phyloP scores from a whole-genome alignment of 2,329 filamentous ascomycete species.

The Dothistroma pini region DNA sequence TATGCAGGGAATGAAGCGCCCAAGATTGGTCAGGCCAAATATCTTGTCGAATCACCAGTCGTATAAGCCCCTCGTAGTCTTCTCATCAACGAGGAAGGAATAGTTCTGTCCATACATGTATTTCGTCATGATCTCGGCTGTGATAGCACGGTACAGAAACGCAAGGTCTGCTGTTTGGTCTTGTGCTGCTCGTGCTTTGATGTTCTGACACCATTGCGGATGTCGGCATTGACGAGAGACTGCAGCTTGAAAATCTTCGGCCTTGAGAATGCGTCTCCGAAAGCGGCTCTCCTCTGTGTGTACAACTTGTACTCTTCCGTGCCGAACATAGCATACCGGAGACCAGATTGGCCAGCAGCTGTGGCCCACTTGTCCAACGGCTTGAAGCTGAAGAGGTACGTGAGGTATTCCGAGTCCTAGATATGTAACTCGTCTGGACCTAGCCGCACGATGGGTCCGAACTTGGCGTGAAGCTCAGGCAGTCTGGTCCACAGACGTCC shows the following conservation, averaged over 20 bases:
- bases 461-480: constrained; percentile 2
- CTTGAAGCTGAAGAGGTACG: constrained; percentile 9
- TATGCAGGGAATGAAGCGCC: constrained; percentile 10
- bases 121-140: constrained; percentile 12
- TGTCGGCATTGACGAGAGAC: constrained; percentile 8
- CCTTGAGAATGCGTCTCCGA: constrained; percentile 10
- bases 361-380: constrained; percentile 12
- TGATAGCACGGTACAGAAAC: constrained; percentile 10
- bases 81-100: constrained; percentile 13
- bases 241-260: constrained; percentile 7
- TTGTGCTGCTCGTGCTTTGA: not conserved
- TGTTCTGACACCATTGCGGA: constrained; percentile 6
- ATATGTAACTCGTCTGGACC: constrained; percentile 12
- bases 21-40: constrained; percentile 14
- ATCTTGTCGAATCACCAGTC: constrained; percentile 10
- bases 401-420: constrained; percentile 9
- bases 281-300: constrained; percentile 5
- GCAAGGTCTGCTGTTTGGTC: constrained; percentile 3
- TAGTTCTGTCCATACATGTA: constrained; percentile 17
- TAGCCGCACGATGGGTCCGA: constrained; percentile 11
- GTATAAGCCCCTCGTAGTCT: constrained; percentile 11
- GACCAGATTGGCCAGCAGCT: constrained; percentile 4
- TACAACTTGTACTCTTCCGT: constrained; percentile 11
- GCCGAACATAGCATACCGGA: constrained; percentile 12
- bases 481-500: constrained; percentile 5